A percentile compares a stretch with the other conserved stretches of the same genome.
Conservation (phyloP, 1,139 yeast genomes). For the Nematodospora anomalae region DNA sequence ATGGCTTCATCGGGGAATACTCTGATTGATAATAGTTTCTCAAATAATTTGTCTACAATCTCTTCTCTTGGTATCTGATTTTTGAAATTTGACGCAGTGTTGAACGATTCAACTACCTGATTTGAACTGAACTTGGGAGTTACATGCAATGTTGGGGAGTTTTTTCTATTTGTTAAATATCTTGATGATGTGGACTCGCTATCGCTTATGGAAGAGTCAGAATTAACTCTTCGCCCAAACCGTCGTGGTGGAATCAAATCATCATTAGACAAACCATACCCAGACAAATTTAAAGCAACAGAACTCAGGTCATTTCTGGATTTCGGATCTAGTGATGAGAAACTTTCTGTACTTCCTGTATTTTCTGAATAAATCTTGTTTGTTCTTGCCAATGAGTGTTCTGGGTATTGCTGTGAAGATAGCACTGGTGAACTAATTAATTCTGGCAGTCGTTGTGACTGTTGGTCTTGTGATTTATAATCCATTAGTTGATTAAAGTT, state of each 20-base stretch:
- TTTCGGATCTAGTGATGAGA: conserved; percentile 32
- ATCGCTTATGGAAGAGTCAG: conserved; percentile 2
- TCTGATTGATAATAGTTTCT: conserved; percentile 36
- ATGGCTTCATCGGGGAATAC: conserved; percentile 40
- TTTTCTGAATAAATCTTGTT: neutral
- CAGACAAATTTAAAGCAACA: conserved; percentile 25
- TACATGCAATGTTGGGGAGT: conserved; percentile 14
- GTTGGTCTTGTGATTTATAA: neutral
- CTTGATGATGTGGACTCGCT: neutral
- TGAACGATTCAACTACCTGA: conserved; percentile 32
- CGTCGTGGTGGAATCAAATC: conserved; percentile 27
- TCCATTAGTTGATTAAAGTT: conserved; percentile 17
- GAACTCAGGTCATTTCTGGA: conserved; percentile 12
- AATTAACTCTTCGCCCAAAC: neutral
- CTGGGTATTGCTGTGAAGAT: neutral
- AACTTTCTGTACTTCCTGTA: conserved; percentile 20
- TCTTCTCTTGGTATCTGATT: conserved; percentile 37
- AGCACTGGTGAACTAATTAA: neutral
- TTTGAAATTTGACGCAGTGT: conserved; percentile 30
- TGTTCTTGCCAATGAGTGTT: neutral
- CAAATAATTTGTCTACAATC: conserved; percentile 42
- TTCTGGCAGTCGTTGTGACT: conserved; percentile 1
- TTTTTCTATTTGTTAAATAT: conserved; percentile 1
- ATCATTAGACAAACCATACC: conserved; percentile 28
- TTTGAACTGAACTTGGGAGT: conserved; percentile 14